Percentiles rank a stretch among this genome's conserved stretches.
These are phyloP conservation scores for Caloboletus inedulis DNA, from an alignment of 1,284 basidiomycete genomes.

Conservation along the genomic window DNA sequence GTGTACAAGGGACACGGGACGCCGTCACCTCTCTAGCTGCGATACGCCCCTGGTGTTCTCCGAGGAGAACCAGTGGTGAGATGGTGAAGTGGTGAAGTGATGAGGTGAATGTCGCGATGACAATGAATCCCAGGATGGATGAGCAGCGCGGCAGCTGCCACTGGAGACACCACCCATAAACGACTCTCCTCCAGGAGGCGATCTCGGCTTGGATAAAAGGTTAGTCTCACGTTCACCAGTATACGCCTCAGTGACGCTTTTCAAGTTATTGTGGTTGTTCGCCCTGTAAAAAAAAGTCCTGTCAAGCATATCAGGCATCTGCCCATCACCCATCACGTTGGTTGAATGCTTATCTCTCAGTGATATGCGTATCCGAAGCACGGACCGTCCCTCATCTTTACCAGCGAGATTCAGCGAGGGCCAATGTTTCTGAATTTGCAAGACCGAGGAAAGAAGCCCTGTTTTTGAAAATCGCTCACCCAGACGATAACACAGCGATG, in stretches of 20 bases:
- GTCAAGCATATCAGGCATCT: slow-evolving; percentile 3
- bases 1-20: slow-evolving; percentile 45
- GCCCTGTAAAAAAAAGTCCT: slow-evolving; percentile 19
- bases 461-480: not conserved
- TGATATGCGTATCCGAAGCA: not conserved
- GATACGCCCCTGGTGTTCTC: slow-evolving; percentile 52
- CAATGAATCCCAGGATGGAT: not conserved
- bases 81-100: not conserved
- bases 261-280: slow-evolving; percentile 40
- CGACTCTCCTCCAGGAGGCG: not conserved
- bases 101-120: not conserved
- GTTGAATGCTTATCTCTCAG: slow-evolving; percentile 7
- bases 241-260: not conserved
- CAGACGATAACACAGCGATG: slow-evolving; percentile 12
- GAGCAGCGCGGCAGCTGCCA: not conserved
- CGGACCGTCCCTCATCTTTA: not conserved
- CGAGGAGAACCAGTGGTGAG: slow-evolving; percentile 42
- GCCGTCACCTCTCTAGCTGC: slow-evolving; percentile 44
- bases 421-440: slow-evolving; percentile 11
- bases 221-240: slow-evolving; percentile 62
- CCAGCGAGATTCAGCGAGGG: not conserved
- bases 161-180: not conserved
- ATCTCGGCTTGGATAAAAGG: not conserved
- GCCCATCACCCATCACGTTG: not conserved
- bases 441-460: slow-evolving; percentile 3